Base-by-base conservation (phyloP, 306 rosid genomes). In the Trifolium fragiferum region DNA sequence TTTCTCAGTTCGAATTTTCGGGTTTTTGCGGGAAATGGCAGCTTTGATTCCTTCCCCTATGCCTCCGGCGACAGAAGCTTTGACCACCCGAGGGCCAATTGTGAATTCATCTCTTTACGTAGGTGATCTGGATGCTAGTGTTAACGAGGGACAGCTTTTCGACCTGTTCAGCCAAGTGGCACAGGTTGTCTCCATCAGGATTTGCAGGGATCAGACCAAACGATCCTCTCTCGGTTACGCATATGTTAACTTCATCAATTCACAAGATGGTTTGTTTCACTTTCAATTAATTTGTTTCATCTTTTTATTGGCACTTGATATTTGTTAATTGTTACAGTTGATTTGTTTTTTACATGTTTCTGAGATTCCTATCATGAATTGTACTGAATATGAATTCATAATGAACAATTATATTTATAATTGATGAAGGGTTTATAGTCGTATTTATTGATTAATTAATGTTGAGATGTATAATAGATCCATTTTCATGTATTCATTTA, bases 221-320 rank as follows among this genome's bases (percentile, higher is more conserved):
- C 70, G 86, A 70, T 80, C 78, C 40, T 93, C 97, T 15, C 98
- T 93, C 6, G 97, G 96, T 54, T 93, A 93, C 54, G 96, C 85
- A 41, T 93, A 91, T 44, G 97, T 93, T 72, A 93, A 93, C 72
- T 89, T 71, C n/a, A 1, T 38, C 73, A 87, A 16, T 13, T 66
- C 85, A 4, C 91, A 87, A 21, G 96, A 93, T 8, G 97, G 98
- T 93, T 72, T 37, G n/a, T 37, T 35, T 35, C 8, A 6, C 8
- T 33, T 33, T 33, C 37, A 33, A 33, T 33, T 5, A 33, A 5
- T 33, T 35, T 35, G 8, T 40, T 62, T 62, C 14, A 67, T 74
- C 58, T 46, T 61, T 10, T 15, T 27, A 10, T 12, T 64, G 3
- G 55, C 14, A 8, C 40, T 23, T 30, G 11, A 32, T 72, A 12